These are phyloP conservation scores for Moesziomyces sp. DNA, from an alignment of 1,284 basidiomycete species.

Conservation along the genomic window DNA sequence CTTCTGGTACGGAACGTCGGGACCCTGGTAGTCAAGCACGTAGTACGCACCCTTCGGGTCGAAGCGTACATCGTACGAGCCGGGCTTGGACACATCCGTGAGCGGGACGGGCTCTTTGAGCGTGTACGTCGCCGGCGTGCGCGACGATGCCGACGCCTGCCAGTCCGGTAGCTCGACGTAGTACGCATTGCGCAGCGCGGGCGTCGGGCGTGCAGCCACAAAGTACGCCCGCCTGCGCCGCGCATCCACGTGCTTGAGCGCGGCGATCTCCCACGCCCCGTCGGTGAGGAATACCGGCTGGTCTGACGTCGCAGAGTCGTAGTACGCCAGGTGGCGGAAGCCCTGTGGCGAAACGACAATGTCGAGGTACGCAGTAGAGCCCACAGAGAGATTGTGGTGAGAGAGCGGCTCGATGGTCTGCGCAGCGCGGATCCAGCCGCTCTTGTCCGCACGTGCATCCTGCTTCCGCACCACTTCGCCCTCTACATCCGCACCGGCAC, in stretches of 20 bases:
- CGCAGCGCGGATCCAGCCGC: constrained; percentile 85
- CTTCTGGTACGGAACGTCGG: constrained; percentile 85
- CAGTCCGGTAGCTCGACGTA: constrained; percentile 52
- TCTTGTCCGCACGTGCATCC: constrained; percentile 79
- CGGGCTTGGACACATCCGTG: constrained; percentile 75
- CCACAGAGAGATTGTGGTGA: constrained; percentile 36
- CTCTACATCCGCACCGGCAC: constrained; percentile 38
- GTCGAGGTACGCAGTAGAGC: constrained; percentile 54
- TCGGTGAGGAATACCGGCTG: constrained; percentile 75
- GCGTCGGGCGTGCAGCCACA: constrained; percentile 82
- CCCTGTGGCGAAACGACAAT: constrained; percentile 45
- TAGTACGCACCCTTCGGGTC: constrained; percentile 75
- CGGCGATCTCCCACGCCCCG: constrained; percentile 88
- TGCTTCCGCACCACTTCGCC: constrained; percentile 70
- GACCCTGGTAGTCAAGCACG: constrained; percentile 81
- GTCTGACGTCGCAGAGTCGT: constrained; percentile 22
- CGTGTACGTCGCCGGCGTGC: constrained; percentile 75
- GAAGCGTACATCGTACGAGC: constrained; percentile 72
- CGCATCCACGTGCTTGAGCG: constrained; percentile 79
- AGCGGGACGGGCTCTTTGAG: constrained; percentile 72
- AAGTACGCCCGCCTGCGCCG: constrained; percentile 82
- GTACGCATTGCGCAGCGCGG: constrained; percentile 85
- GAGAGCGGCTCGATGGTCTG: constrained; percentile 47
- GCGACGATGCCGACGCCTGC: constrained; percentile 8
- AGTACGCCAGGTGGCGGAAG: constrained; percentile 58